Evolutionary conservation across 2,329 filamentous ascomycete species (phyloP).

Genomic region (Penicillium sp.): DNA sequence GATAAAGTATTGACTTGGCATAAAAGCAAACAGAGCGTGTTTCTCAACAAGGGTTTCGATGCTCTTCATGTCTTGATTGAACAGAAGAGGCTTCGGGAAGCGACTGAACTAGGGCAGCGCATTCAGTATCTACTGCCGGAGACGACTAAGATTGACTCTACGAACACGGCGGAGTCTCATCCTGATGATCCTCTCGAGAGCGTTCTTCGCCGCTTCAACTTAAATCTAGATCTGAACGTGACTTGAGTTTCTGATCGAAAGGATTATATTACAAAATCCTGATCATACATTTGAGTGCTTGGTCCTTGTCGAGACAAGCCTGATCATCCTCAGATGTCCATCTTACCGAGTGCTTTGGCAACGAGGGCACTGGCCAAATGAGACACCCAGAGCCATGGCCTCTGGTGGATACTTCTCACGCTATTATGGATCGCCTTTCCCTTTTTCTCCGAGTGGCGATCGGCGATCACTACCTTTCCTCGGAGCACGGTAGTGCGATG

Average conservation of each 20-base stretch:
- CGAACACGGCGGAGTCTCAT: not conserved
- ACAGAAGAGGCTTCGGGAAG: slow-evolving; percentile 27
- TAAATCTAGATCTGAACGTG: slow-evolving; percentile 8
- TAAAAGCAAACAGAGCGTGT: slow-evolving; percentile 21
- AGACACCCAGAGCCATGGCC: no score
- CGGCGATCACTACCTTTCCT: not conserved
- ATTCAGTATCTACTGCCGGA: slow-evolving; percentile 31
- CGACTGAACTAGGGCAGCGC: slow-evolving; percentile 26
- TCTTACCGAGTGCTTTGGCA: no score
- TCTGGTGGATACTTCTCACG: no score
- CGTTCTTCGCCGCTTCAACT: no score
- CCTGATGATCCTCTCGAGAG: no score
- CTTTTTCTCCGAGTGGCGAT: not conserved
- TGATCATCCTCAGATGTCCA: no score
- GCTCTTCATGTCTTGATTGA: slow-evolving; percentile 37
- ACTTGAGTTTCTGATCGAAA: no score
- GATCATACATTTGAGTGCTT: no score
- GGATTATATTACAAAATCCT: no score
- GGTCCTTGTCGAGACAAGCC: no score
- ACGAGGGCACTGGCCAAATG: no score
- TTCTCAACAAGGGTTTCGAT: slow-evolving; percentile 34
- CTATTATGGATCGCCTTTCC: no score
- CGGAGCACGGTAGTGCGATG: slow-evolving; percentile 12
- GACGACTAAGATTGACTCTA: slow-evolving; percentile 3
- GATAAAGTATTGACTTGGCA: slow-evolving; percentile 16